phyloP scores from a whole-genome alignment of 106 monocot species.

The Dioscorea dumetorum region DNA sequence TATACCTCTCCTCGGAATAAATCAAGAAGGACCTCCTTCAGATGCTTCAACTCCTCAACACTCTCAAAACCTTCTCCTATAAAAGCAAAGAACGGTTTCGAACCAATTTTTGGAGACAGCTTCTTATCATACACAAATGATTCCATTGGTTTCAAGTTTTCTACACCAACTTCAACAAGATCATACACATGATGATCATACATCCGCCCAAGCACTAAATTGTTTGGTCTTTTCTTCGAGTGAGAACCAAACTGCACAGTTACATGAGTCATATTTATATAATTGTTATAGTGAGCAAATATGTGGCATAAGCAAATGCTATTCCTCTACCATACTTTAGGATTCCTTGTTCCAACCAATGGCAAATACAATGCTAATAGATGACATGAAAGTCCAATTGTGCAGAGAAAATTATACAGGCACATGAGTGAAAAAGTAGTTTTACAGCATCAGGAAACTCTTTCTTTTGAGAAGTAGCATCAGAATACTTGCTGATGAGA shows the following conservation, averaged over 20 bases:
- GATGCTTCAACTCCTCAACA: slow-evolving; percentile 83
- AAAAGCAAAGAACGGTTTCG: slow-evolving; percentile 92
- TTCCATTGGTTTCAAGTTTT: slow-evolving; percentile 71
- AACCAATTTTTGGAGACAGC: slow-evolving; percentile 53
- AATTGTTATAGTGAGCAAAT: too few species aligned
- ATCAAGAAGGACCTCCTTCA: slow-evolving; percentile 97
- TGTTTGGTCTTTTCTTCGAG: slow-evolving; percentile 94
- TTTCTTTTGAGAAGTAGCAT: too few species aligned
- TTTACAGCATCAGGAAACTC: too few species aligned
- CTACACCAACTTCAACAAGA: slow-evolving; percentile 93
- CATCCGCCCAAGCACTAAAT: slow-evolving; percentile 74
- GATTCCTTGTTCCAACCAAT: too few species aligned
- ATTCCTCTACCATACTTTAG: too few species aligned
- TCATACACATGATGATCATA: slow-evolving; percentile 95
- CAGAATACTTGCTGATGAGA: too few species aligned
- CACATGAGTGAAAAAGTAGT: too few species aligned
- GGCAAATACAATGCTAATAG: too few species aligned
- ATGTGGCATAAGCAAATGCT: too few species aligned
- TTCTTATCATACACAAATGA: slow-evolving; percentile 83
- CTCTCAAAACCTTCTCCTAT: slow-evolving; percentile 87
- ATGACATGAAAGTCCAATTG: too few species aligned
- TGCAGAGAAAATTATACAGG: too few species aligned
- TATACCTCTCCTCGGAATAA: slow-evolving; percentile 88
- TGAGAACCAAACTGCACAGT: slow-evolving; percentile 78
- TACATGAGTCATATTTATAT: background rate